Percentiles rank a stretch among this genome's conserved stretches.
Conservation (phyloP, 2,329 filamentous ascomycete genomes). For the Passalora sequoiae region DNA sequence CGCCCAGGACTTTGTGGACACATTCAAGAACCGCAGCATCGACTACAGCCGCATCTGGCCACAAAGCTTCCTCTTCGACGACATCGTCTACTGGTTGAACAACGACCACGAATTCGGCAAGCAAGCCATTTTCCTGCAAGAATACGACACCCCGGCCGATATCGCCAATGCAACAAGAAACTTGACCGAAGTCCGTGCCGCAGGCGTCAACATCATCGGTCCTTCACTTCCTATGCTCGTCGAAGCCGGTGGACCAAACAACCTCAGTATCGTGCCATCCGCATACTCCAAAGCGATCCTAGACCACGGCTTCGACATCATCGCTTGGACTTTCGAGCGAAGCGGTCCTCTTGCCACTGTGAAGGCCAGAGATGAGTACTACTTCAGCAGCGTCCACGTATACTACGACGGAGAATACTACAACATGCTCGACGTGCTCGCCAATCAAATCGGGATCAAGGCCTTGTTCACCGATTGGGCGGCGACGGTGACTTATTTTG, state of each 20-base stretch:
- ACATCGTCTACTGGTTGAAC: conserved; percentile 10
- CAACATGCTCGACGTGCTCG: conserved; percentile 6
- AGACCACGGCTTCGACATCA: conserved; percentile 7
- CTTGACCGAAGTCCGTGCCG: conserved; percentile 7
- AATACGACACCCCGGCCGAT: conserved; percentile 7
- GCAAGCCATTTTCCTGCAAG: conserved; percentile 9
- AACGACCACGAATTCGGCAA: conserved; percentile 12
- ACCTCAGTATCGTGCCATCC: conserved; percentile 5
- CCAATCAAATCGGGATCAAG: conserved; percentile 10
- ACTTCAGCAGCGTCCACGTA: conserved; percentile 10
- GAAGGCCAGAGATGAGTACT: conserved; percentile 8
- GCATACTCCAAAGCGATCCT: conserved; percentile 7
- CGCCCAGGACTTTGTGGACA: conserved; percentile 9
- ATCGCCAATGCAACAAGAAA: conserved; percentile 6
- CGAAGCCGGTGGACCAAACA: conserved; percentile 3
- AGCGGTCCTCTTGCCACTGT: conserved; percentile 9
- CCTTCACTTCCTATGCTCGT: conserved; percentile 10
- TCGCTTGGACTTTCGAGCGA: conserved; percentile 8
- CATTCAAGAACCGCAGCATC: conserved; percentile 6
- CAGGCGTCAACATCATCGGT: conserved; percentile 10
- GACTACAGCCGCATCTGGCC: conserved; percentile 10
- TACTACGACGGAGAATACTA: conserved; percentile 10
- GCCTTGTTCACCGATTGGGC: conserved; percentile 8
- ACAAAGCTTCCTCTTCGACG: conserved; percentile 6
- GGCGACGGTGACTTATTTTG: conserved; percentile 6